These are phyloP conservation scores for Monosporozyma unispora DNA, from an alignment of 805 yeast genomes.

Conservation along the genomic window DNA sequence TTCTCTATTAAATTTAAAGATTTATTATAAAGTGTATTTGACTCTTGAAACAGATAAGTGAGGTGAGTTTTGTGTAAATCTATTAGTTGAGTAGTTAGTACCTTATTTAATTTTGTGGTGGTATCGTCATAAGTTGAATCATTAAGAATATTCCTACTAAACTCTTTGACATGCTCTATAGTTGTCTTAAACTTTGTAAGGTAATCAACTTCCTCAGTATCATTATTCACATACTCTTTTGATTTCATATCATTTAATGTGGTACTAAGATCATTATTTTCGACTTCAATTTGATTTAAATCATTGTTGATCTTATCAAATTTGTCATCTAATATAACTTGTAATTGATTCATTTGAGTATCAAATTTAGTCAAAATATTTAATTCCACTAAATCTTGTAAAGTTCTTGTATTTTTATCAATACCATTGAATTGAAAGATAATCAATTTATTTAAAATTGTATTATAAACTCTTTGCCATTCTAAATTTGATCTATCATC, in stretches of 20 bases:
- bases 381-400: neutral
- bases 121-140: constrained; percentile 6
- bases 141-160: constrained; percentile 14
- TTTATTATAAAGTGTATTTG: constrained; percentile 21
- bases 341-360: neutral
- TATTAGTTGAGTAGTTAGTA: neutral
- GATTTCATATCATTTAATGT: neutral
- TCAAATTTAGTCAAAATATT: neutral
- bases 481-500: neutral
- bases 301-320: constrained; percentile 11
- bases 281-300: constrained; percentile 13
- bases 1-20: constrained; percentile 18
- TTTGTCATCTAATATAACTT: constrained; percentile 4
- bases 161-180: constrained; percentile 10
- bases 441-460: neutral
- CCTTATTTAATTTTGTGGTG: constrained; percentile 12
- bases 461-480: neutral
- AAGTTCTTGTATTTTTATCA: neutral
- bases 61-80: constrained; percentile 10
- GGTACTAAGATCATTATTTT: neutral
- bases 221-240: constrained; percentile 8
- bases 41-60: constrained; percentile 18
- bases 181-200: constrained; percentile 20
- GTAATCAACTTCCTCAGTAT: constrained; percentile 20
- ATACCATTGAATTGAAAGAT: neutral